Conservation (phyloP, 2,329 filamentous ascomycete species). For the Magnaporthiopsis incrustans region DNA sequence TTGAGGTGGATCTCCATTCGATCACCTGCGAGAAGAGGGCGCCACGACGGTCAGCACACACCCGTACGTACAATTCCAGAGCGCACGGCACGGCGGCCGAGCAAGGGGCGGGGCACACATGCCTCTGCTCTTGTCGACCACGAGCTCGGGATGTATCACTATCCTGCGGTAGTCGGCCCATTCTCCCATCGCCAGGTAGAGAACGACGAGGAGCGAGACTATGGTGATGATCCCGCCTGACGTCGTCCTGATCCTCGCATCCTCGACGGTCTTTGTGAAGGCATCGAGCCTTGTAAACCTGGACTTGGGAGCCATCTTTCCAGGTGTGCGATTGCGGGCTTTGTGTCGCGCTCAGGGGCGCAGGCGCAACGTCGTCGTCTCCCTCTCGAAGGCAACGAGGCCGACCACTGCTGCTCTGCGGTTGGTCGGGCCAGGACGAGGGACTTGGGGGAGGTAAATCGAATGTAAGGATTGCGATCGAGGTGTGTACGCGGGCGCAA, state of each 20-base stretch:
- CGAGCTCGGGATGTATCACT: constrained; percentile 79
- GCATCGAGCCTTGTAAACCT: constrained; percentile 95
- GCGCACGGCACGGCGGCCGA: not conserved
- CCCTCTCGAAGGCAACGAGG: not conserved
- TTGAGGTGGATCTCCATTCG: constrained; percentile 99
- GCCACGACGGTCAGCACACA: not conserved
- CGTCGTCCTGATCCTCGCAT: constrained; percentile 91
- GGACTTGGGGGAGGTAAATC: not conserved
- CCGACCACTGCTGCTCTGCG: too few relatives aligned
- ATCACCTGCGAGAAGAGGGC: constrained; percentile 52
- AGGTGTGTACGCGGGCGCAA: not conserved
- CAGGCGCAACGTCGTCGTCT: not conserved
- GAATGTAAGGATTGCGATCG: not conserved
- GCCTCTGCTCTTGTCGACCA: constrained; percentile 96
- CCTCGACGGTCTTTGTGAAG: constrained; percentile 98
- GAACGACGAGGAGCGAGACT: constrained; percentile 74
- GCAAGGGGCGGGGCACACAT: constrained; percentile 18
- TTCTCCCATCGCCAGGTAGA: constrained; percentile 90
- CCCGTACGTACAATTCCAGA: not conserved
- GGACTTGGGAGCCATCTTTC: constrained; percentile 78
- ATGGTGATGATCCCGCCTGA: constrained; percentile 95
- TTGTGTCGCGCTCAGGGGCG: not conserved
- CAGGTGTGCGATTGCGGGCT: not conserved
- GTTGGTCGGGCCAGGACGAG: not conserved
- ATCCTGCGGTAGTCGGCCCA: constrained; percentile 89